Percentiles rank a stretch among this genome's conserved stretches.
Conservation (phyloP, 1,284 basidiomycete species). For the Ceratobasidium sp. region DNA sequence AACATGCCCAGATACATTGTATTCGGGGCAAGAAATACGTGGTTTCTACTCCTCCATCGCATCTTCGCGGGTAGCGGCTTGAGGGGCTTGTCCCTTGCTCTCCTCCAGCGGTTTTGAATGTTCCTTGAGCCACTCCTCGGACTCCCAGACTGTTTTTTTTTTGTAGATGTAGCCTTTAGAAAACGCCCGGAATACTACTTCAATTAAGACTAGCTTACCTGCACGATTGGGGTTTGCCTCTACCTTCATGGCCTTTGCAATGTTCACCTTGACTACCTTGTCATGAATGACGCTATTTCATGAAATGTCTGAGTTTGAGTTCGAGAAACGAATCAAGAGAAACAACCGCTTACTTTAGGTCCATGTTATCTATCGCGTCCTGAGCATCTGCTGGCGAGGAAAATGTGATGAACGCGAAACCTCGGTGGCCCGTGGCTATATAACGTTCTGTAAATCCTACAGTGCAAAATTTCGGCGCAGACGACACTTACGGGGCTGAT, state of each 20-base stretch:
- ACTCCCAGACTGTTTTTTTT: conserved; percentile 74
- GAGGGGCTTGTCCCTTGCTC: conserved; percentile 63
- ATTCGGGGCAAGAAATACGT: background rate
- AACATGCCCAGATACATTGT: background rate
- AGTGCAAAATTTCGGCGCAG: background rate
- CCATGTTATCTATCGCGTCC: conserved; percentile 89
- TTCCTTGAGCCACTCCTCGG: conserved; percentile 79
- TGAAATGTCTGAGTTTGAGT: background rate
- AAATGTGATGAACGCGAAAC: conserved; percentile 82
- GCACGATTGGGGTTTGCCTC: conserved; percentile 74
- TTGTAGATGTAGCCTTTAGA: conserved; percentile 2
- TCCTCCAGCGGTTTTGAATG: conserved; percentile 73
- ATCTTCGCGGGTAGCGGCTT: conserved; percentile 53
- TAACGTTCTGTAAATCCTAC: conserved; percentile 26
- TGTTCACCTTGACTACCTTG: conserved; percentile 75
- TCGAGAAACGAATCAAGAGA: background rate
- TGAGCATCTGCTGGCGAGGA: conserved; percentile 77
- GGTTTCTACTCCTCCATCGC: conserved; percentile 66
- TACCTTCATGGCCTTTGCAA: conserved; percentile 74
- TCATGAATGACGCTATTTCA: conserved; percentile 50
- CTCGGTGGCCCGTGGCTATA: conserved; percentile 75
- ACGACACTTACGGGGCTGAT: conserved; percentile 33
- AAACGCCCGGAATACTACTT: conserved; percentile 36
- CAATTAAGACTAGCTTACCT: conserved; percentile 57
- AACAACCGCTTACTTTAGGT: conserved; percentile 70